Evolutionary conservation across 2,329 filamentous ascomycete species (phyloP).

Genomic region (Thielaviopsis musarum): DNA sequence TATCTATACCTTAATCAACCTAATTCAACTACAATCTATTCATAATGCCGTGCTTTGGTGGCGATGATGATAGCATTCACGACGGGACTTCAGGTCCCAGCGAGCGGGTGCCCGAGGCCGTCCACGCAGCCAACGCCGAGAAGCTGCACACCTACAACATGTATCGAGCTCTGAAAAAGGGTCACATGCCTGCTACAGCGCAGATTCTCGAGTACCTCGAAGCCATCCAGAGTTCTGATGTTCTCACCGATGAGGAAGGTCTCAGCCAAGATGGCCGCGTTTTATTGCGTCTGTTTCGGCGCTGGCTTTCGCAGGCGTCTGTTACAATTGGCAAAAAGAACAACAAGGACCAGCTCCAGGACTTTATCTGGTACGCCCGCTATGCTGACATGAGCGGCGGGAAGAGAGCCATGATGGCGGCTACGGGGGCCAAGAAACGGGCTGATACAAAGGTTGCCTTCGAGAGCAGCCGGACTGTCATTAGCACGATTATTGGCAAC

Average conservation of each 20-base stretch:
- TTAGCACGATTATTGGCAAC: constrained; percentile 73
- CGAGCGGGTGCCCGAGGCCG: constrained; percentile 18
- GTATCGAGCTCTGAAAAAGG: constrained; percentile 61
- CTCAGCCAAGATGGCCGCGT: constrained; percentile 63
- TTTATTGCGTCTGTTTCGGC: constrained; percentile 52
- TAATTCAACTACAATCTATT: background rate
- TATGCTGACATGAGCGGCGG: constrained; percentile 58
- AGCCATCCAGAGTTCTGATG: constrained; percentile 57
- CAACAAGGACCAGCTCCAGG: constrained; percentile 67
- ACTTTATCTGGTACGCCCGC: constrained; percentile 72
- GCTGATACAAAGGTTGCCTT: constrained; percentile 47
- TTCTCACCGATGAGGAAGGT: constrained; percentile 17
- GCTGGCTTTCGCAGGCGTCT: constrained; percentile 65
- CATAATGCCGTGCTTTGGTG: constrained; percentile 1
- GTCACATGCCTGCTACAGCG: constrained; percentile 84
- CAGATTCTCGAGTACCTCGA: constrained; percentile 67
- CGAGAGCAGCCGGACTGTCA: constrained; percentile 66
- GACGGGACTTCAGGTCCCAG: background rate
- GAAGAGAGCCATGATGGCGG: constrained; percentile 43
- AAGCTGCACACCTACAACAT: constrained; percentile 93
- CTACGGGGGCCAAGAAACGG: constrained; percentile 44
- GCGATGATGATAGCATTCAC: constrained; percentile 2
- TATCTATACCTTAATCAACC: too few relatives aligned
- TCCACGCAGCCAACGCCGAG: constrained; percentile 64
- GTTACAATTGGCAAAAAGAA: constrained; percentile 76